Evolutionary conservation across 345 rosid species (phyloP).

Genomic region (Gossypium herbaceum): DNA sequence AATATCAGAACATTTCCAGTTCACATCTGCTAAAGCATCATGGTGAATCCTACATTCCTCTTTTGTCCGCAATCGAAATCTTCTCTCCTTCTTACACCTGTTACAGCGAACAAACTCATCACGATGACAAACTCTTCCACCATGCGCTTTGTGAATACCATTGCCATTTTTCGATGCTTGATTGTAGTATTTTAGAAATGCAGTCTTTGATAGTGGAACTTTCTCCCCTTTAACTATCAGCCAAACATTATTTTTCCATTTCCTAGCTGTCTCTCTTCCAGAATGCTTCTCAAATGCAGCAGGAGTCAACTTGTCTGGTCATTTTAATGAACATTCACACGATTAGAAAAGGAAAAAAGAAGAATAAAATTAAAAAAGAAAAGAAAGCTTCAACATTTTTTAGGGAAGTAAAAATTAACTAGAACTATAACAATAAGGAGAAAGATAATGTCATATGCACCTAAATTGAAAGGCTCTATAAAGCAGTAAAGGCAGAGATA

Average conservation of each 20-base stretch:
- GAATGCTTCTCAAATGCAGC: constrained; percentile 99
- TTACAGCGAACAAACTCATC: constrained; percentile 82
- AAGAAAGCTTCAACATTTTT: not conserved
- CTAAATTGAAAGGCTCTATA: not conserved
- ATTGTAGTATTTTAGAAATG: constrained; percentile 79
- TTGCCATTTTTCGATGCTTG: constrained; percentile 56
- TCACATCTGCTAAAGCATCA: constrained; percentile 67
- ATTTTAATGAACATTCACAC: constrained; percentile 27
- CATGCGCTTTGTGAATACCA: constrained; percentile 65
- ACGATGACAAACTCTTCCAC: constrained; percentile 62
- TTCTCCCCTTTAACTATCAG: constrained; percentile 84
- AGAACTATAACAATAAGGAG: not conserved
- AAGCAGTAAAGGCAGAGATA: constrained; percentile 5
- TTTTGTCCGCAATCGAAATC: constrained; percentile 72
- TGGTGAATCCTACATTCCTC: constrained; percentile 83
- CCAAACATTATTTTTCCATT: constrained; percentile 99
- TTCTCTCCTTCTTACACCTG: constrained; percentile 73
- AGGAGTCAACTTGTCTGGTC: constrained; percentile 81
- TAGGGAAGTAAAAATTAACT: not conserved
- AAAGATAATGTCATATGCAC: constrained; percentile 17
- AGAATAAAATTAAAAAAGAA: not conserved
- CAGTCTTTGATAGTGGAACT: constrained; percentile 85
- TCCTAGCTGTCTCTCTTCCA: constrained; percentile 97
- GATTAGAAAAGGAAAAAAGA: constrained; percentile 22
- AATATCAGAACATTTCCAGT: constrained; percentile 78